Conservation (phyloP, 2,329 filamentous ascomycete genomes). For the Gyromitra esculenta region DNA sequence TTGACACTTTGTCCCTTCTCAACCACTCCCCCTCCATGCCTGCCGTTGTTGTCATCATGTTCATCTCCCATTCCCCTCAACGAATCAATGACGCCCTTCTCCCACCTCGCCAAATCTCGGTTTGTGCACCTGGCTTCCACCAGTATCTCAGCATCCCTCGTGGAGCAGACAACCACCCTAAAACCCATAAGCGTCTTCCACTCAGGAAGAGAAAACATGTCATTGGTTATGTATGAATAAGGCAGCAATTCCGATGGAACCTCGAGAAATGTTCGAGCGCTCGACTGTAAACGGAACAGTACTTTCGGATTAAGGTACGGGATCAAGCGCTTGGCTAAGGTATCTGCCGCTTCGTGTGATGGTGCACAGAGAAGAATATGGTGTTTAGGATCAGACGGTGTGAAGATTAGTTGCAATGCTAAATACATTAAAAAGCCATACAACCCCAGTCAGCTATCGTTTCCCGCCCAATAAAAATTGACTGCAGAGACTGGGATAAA, state of each 20-base stretch:
- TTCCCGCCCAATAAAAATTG: conserved; percentile 41
- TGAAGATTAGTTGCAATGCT: conserved; percentile 58
- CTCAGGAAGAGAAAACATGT: conserved; percentile 62
- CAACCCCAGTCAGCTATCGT: conserved; percentile 47
- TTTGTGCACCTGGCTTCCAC: conserved; percentile 63
- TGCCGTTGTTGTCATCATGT: conserved; percentile 34
- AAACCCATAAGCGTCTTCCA: conserved; percentile 61
- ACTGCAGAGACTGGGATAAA: conserved; percentile 31
- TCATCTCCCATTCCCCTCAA: conserved; percentile 58
- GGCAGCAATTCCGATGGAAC: conserved; percentile 61
- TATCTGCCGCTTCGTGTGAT: conserved; percentile 64
- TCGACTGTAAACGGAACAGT: conserved; percentile 62
- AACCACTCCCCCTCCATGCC: conserved; percentile 42
- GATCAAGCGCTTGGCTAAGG: conserved; percentile 61
- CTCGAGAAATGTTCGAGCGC: conserved; percentile 61
- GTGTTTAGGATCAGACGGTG: conserved; percentile 53
- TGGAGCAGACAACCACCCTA: conserved; percentile 63
- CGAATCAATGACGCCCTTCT: conserved; percentile 58
- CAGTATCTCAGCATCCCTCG: conserved; percentile 62
- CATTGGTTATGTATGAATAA: conserved; percentile 61
- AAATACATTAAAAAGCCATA: conserved; percentile 37
- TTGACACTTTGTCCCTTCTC: conserved; percentile 51
- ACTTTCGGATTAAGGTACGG: conserved; percentile 60
- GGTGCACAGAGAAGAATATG: conserved; percentile 63
- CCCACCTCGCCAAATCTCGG: conserved; percentile 60